Base-by-base conservation (phyloP, 1,284 basidiomycete species). In the Rhodotorula sp. region DNA sequence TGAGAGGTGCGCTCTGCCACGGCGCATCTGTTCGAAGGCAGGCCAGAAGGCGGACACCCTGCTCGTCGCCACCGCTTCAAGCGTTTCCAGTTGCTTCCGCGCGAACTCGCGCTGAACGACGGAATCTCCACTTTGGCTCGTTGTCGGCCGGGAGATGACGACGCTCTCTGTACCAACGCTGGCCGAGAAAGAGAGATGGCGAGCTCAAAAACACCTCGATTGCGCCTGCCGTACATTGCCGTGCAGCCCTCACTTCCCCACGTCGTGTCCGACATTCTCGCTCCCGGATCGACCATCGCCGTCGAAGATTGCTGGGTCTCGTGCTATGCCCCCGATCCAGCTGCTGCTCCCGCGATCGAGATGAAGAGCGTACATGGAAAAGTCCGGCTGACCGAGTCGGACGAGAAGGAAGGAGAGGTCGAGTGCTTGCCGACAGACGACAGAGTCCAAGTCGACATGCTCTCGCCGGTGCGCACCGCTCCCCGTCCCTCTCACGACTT, bases 271-370 rank as follows among this genome's bases (percentile, higher is more conserved):
- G 89, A 91, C 72, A 84, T 90, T 3, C 78, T 83, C 45, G 81
- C 84, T 29, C 57, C 66, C 4, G 1, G n/a, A 2, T 87, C 86
- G 12, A 65, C 84, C 6, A 80, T 88, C 7, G 84, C 86, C 0
- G 81, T 79, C 4, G 89, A 91, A 69, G 83, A 84, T 58, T 84
- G 88, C 75, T 91, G 89, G 89, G 80, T 90, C 4, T 90, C 89
- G 0, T 87, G 86, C 79, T 91, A 91, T 81, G 37, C n/a, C 8
- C 14, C 53, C 8, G 26, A 6, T 17, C 22, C 33, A 33, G 30
- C 30, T 4, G 7, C n/a, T 5, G 17, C 6, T 20, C 14, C 6
- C 29, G 22, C 18, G 20, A 42, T 71, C 22, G 74, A 70, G 3
- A 85, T 84, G 56, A 67, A 78, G 1, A 87, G 87, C 4, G 82